Conservation (phyloP, 768 basidiomycete species). For the Trametes maxima region DNA sequence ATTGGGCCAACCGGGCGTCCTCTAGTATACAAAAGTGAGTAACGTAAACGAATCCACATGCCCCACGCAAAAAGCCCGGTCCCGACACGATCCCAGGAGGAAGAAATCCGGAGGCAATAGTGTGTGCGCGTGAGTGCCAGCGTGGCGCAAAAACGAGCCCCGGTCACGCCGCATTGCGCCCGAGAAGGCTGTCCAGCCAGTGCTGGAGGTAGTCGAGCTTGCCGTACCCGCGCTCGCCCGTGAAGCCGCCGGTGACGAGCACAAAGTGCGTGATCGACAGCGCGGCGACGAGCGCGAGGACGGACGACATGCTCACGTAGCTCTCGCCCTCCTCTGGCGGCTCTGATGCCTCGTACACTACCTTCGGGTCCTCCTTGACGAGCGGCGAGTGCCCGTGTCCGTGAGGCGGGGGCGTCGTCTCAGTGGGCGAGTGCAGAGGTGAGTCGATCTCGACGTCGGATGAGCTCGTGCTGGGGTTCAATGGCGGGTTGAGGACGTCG, state of each 20-base stretch:
- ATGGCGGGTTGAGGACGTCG: constrained; percentile 29
- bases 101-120: no score
- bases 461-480: background rate
- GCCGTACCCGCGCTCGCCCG: constrained; percentile 26
- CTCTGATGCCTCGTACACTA: constrained; percentile 15
- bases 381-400: background rate
- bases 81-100: no score
- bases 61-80: no score
- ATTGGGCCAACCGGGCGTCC: no score
- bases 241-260: constrained; percentile 35
- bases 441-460: constrained; percentile 13
- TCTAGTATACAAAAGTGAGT: no score
- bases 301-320: constrained; percentile 19
- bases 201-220: constrained; percentile 27
- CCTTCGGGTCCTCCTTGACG: constrained; percentile 15
- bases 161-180: constrained; percentile 10
- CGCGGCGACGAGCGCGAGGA: constrained; percentile 35
- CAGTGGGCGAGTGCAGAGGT: constrained; percentile 14
- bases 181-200: constrained; percentile 22
- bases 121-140: no score
- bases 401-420: constrained; percentile 1
- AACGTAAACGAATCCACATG: no score
- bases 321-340: constrained; percentile 4
- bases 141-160: no score
- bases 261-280: constrained; percentile 33